Evolutionary conservation across 257 asterid species (phyloP).

Genomic region (Nicotiana undulata): DNA sequence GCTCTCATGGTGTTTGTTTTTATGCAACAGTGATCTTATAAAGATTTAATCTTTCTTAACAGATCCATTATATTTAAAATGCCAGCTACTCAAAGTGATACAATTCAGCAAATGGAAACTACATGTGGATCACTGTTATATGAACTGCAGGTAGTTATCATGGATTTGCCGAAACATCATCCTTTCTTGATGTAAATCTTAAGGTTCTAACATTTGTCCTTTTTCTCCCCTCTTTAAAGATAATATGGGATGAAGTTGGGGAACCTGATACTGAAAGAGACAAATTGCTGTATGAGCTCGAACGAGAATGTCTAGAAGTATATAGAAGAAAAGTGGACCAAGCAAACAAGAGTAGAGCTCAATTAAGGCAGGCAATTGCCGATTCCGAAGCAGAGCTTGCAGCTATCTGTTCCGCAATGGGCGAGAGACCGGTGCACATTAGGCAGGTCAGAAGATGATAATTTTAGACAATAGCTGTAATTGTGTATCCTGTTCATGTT

Average conservation of each 20-base stretch:
- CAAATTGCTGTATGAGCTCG: constrained; percentile 77
- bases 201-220: background rate
- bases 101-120: constrained; percentile 54
- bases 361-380: constrained; percentile 94
- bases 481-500: background rate
- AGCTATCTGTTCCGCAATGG: constrained; percentile 83
- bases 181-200: background rate
- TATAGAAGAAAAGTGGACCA: constrained; percentile 92
- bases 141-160: constrained; percentile 66
- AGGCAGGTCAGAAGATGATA: constrained; percentile 24
- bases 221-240: constrained; percentile 22
- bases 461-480: too few relatives aligned
- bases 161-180: background rate
- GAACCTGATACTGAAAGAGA: constrained; percentile 81
- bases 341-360: constrained; percentile 87
- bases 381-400: constrained; percentile 99
- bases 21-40: background rate
- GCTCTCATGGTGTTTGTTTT: background rate
- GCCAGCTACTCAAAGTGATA: constrained; percentile 33
- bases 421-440: constrained; percentile 89
- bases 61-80: constrained; percentile 28
- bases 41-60: constrained; percentile 12
- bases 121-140: constrained; percentile 74
- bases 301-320: constrained; percentile 85
- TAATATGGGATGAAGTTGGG: constrained; percentile 99